Evolutionary conservation across 1,139 yeast species (phyloP).

Genomic region (Hansenula lynferdii): DNA sequence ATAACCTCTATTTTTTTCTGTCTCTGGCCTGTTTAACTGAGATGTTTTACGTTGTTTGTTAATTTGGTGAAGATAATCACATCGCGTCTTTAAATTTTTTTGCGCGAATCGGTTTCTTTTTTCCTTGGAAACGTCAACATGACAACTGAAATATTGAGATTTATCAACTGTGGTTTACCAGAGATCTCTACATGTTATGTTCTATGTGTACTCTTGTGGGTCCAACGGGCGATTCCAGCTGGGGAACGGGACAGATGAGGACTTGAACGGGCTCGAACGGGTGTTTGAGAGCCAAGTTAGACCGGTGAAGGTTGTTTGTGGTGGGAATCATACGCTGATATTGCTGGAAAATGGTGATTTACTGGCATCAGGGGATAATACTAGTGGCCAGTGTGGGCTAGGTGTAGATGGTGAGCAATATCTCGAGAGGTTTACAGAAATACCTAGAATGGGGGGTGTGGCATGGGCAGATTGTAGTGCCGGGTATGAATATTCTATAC

Average conservation of each 20-base stretch:
- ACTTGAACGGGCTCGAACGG: slow-evolving; percentile 32
- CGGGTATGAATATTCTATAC: slow-evolving; percentile 76
- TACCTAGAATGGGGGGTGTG: slow-evolving; percentile 23
- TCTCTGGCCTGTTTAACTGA: too few relatives aligned
- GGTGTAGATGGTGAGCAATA: not conserved
- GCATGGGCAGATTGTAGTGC: slow-evolving; percentile 45
- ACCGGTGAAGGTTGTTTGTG: slow-evolving; percentile 52
- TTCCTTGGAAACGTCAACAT: too few relatives aligned
- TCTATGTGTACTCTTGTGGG: slow-evolving; percentile 55
- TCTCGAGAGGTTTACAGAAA: slow-evolving; percentile 21
- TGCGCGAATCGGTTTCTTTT: too few relatives aligned
- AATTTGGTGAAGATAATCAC: too few relatives aligned
- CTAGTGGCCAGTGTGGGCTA: slow-evolving; percentile 43
- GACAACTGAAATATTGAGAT: too few relatives aligned
- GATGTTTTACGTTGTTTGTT: too few relatives aligned
- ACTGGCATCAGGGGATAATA: slow-evolving; percentile 58
- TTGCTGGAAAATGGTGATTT: slow-evolving; percentile 48
- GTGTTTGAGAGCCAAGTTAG: slow-evolving; percentile 14
- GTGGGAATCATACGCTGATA: slow-evolving; percentile 84
- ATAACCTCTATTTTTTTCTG: too few relatives aligned
- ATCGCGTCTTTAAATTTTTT: too few relatives aligned
- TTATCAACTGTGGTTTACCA: too few relatives aligned
- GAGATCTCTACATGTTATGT: too few relatives aligned
- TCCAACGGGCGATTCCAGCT: slow-evolving; percentile 81
- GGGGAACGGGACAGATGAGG: slow-evolving; percentile 58